These are phyloP conservation scores for Podospora tetraspora DNA, from an alignment of 495 filamentous ascomycete species.

Conservation along the genomic window DNA sequence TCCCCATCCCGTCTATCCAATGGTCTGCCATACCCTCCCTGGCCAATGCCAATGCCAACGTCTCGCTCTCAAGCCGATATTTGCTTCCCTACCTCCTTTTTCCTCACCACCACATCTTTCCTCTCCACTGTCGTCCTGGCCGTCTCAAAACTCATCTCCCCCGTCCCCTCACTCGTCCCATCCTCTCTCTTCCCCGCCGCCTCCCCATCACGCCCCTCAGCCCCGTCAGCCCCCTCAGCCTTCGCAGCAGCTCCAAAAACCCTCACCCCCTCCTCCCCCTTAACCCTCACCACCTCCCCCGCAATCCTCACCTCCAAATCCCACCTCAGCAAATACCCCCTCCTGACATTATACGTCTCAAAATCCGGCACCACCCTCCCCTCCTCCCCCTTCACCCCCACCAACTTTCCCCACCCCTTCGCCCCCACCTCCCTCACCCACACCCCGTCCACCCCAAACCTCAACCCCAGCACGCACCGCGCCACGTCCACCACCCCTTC, in stretches of 20 bases:
- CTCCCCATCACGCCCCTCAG: background rate
- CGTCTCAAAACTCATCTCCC: background rate
- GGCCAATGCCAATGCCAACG: no score
- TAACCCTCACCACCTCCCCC: background rate
- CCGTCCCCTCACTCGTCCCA: background rate
- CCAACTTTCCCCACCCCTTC: background rate
- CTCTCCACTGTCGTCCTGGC: background rate
- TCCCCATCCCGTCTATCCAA: no score
- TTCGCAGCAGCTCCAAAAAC: background rate
- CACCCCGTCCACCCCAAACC: conserved; percentile 3
- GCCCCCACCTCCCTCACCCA: background rate
- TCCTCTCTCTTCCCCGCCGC: background rate
- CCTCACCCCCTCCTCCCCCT: background rate
- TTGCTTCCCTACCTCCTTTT: background rate
- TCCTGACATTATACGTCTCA: conserved; percentile 3
- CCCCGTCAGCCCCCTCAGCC: background rate
- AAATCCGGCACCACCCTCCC: conserved; percentile 5
- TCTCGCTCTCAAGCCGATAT: no score
- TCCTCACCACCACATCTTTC: background rate
- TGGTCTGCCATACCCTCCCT: no score
- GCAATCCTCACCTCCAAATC: background rate
- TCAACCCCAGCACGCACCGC: background rate
- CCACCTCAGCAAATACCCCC: conserved; percentile 3
- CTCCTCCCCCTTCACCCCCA: background rate
- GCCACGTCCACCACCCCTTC: conserved; percentile 5